Conservation (phyloP, 192 early-diverging fungal species). For the Pilaira anomala region DNA sequence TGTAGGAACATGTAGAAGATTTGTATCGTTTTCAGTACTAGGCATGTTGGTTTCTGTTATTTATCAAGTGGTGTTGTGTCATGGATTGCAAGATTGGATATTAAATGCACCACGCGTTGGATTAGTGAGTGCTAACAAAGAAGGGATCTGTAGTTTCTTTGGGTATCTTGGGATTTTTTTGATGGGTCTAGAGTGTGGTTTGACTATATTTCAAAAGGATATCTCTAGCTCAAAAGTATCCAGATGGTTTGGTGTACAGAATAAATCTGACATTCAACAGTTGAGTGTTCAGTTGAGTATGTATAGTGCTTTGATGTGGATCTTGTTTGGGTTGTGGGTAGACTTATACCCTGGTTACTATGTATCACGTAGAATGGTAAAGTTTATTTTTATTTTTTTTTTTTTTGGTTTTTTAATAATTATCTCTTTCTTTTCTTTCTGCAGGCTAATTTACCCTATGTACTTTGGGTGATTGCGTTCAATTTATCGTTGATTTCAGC, state of each 20-base stretch:
- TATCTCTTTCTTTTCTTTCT: slow-evolving; percentile 12
- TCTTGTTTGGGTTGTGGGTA: slow-evolving; percentile 38
- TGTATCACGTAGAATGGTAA: slow-evolving; percentile 70
- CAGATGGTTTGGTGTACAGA: background rate
- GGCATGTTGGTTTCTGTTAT: slow-evolving; percentile 45
- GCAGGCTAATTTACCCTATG: slow-evolving; percentile 74
- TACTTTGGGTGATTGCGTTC: slow-evolving; percentile 73
- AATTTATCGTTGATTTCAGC: slow-evolving; percentile 61
- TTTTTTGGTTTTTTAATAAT: background rate
- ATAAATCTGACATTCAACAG: slow-evolving; percentile 5
- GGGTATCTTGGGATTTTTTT: slow-evolving; percentile 85
- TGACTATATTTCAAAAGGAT: slow-evolving; percentile 40
- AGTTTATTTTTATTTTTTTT: background rate
- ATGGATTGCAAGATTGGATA: slow-evolving; percentile 70
- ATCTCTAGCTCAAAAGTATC: background rate
- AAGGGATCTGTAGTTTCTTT: slow-evolving; percentile 82
- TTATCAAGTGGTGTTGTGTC: slow-evolving; percentile 60
- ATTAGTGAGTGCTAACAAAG: slow-evolving; percentile 82
- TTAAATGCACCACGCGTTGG: slow-evolving; percentile 67
- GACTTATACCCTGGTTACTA: slow-evolving; percentile 52
- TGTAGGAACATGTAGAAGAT: slow-evolving; percentile 47
- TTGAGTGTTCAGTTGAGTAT: slow-evolving; percentile 42
- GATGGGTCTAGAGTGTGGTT: slow-evolving; percentile 72
- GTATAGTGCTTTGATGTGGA: slow-evolving; percentile 38
- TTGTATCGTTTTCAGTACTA: slow-evolving; percentile 55